These are phyloP conservation scores for Davidsoniella eucalypti DNA, from an alignment of 2,329 filamentous ascomycete genomes.

Conservation along the genomic window DNA sequence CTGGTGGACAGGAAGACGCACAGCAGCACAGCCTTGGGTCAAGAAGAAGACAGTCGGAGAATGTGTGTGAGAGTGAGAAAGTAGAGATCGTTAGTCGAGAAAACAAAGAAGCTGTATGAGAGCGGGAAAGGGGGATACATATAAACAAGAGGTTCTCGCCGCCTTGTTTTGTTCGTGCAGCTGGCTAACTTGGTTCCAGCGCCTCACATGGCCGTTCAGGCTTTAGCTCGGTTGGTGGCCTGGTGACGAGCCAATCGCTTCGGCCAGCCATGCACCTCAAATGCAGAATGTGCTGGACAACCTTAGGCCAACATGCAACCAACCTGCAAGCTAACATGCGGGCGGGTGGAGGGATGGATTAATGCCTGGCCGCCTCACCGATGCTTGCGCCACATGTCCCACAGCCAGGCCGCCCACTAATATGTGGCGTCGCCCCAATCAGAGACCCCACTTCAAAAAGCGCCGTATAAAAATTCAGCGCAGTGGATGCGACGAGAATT, in stretches of 20 bases:
- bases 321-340: not conserved
- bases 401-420: not conserved
- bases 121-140: slow-evolving; percentile 1
- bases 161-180: slow-evolving; percentile 7
- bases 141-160: slow-evolving; percentile 7
- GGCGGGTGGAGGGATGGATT: not conserved
- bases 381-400: not conserved
- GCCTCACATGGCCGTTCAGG: slow-evolving; percentile 7
- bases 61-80: not conserved
- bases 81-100: not conserved
- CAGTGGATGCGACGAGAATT: slow-evolving; percentile 11
- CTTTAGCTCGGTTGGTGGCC: slow-evolving; percentile 3
- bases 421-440: slow-evolving; percentile 1
- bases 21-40: slow-evolving; percentile 4
- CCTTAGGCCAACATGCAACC: not conserved
- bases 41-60: slow-evolving; percentile 3
- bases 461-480: slow-evolving; percentile 5
- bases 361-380: slow-evolving; percentile 9
- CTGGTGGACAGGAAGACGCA: slow-evolving; percentile 1
- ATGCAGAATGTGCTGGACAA: slow-evolving; percentile 6
- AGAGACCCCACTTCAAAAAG: slow-evolving; percentile 8
- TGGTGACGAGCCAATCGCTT: slow-evolving; percentile 2
- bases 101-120: not conserved
- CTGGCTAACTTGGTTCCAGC: not conserved
- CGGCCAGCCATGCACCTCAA: slow-evolving; percentile 8